Base-by-base conservation (phyloP, 2,329 filamentous ascomycete genomes). In the Aspergillus fijiensis region DNA sequence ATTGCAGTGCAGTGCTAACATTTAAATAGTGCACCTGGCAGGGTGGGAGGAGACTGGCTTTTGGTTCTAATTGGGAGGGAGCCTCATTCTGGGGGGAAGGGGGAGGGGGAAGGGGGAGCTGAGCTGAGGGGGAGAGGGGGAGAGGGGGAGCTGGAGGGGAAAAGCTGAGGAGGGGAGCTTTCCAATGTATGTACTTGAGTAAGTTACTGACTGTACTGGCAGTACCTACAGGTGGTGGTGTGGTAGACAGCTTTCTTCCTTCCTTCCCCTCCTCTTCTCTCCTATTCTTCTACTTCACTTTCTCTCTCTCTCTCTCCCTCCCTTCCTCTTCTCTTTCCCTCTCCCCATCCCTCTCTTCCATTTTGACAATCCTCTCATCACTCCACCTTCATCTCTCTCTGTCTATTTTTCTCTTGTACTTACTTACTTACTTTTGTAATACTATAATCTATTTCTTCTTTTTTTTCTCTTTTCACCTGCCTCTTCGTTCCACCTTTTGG, bases 241-340 rank as follows among this genome's bases (percentile, higher is more conserved):
- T 12, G 51, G 21, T 25, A 23, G 27, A 54, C 49, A 16, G 25
- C 31, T 29, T 29, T 7, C 27, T 29, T 9, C 11, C 31, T 5
- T 21, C 21, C 51, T 39, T 14, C 21, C 11, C 33, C 39, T 25
- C 35, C 35, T 25, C 35, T 5, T 48, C 23, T 33, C 39, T 35
- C 33, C 33, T 35, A 35, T 51, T 61, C 62, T 65, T 68, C 66
- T 65, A 62, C 62, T 65, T 66, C 68, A 16, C 14, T 57, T 65
- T 33, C 62, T 59, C 64, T 58, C 65, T 64, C 59, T 66, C 62
- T 61, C 60, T 64, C 60, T 62, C 59, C 62, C 58, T 63, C 58
- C 51, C 49, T 54, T 48, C 33, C 27, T 49, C 54, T 45, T 59
- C 59, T 65, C 5, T 42, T 23, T 31, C 45, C 49, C 54, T 54